Percentiles rank a stretch among this genome's conserved stretches.
These are phyloP conservation scores for Panicum virgatum DNA, from an alignment of 202 grass and related monocot species.

Conservation along the genomic window DNA sequence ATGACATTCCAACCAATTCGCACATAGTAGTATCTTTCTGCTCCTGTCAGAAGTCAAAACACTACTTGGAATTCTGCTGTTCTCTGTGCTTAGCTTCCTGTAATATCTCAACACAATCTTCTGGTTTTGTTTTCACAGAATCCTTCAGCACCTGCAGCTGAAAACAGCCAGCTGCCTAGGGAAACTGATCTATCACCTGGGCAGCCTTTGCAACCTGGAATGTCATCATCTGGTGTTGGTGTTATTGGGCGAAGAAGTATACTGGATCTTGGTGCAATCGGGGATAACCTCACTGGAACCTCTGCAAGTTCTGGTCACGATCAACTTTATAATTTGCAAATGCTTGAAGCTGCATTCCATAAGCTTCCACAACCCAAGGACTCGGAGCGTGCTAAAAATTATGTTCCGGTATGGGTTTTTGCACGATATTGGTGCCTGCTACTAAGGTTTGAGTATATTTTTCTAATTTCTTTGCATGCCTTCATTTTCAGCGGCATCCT, in stretches of 20 bases:
- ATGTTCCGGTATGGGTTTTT: slow-evolving; percentile 67
- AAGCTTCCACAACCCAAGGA: slow-evolving; percentile 95
- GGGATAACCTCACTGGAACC: slow-evolving; percentile 69
- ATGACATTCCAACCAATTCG: not conserved
- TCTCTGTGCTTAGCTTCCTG: slow-evolving; percentile 4
- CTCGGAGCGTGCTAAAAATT: slow-evolving; percentile 81
- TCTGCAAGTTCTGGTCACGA: slow-evolving; percentile 61
- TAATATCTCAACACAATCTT: slow-evolving; percentile 2
- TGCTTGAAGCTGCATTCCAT: slow-evolving; percentile 89
- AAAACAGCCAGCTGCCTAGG: slow-evolving; percentile 75
- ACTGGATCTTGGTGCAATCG: slow-evolving; percentile 82
- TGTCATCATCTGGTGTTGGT: slow-evolving; percentile 67
- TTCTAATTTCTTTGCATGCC: slow-evolving; percentile 26
- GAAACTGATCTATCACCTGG: slow-evolving; percentile 73
- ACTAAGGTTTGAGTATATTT: slow-evolving; percentile 6
- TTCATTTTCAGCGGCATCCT: slow-evolving; percentile 81
- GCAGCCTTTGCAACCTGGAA: slow-evolving; percentile 81
- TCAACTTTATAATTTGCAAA: slow-evolving; percentile 80
- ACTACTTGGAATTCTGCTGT: slow-evolving; percentile 17
- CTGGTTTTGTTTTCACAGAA: slow-evolving; percentile 47
- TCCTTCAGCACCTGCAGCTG: slow-evolving; percentile 49
- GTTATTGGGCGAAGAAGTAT: slow-evolving; percentile 93
- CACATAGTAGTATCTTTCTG: not conserved
- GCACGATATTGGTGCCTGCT: not conserved
- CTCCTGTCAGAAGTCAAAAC: not conserved